Evolutionary conservation across 2,329 filamentous ascomycete genomes (phyloP).

Genomic region (Colletotrichum tofieldiae): DNA sequence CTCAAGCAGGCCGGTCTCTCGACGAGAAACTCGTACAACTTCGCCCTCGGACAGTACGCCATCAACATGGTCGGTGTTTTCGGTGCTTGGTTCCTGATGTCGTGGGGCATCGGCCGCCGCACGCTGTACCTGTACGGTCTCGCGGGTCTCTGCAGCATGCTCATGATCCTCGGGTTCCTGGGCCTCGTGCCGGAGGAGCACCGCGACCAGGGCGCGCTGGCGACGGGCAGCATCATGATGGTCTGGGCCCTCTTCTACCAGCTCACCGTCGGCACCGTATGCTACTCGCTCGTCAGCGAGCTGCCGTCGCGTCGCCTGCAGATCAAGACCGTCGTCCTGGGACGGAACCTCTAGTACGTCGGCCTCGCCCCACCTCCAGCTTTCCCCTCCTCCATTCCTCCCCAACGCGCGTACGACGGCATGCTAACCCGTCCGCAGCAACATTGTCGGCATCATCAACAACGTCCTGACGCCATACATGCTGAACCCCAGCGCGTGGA

Average conservation of each 20-base stretch:
- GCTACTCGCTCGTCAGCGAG: constrained; percentile 90
- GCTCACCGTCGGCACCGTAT: constrained; percentile 88
- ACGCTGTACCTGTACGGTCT: constrained; percentile 84
- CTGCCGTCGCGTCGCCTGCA: constrained; percentile 86
- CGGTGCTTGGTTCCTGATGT: constrained; percentile 87
- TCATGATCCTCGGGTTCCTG: constrained; percentile 88
- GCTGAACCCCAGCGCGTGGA: constrained; percentile 89
- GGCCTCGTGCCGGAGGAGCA: constrained; percentile 78
- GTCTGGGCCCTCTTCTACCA: constrained; percentile 89
- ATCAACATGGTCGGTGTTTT: constrained; percentile 87
- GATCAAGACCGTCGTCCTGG: constrained; percentile 93
- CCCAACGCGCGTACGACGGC: background rate
- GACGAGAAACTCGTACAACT: constrained; percentile 68
- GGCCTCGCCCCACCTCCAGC: background rate
- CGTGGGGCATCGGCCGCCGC: constrained; percentile 80
- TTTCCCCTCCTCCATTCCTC: background rate
- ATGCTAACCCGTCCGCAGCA: constrained; percentile 61
- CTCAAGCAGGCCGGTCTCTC: constrained; percentile 72
- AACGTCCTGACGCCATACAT: constrained; percentile 91
- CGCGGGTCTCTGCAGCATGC: constrained; percentile 80
- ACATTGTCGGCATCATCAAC: constrained; percentile 86
- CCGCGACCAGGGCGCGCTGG: constrained; percentile 75
- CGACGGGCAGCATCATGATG: constrained; percentile 89
- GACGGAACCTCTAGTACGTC: constrained; percentile 80
- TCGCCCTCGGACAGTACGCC: constrained; percentile 75